phyloP scores from a whole-genome alignment of 306 rosid species.

The Begonia peltatifolia region DNA sequence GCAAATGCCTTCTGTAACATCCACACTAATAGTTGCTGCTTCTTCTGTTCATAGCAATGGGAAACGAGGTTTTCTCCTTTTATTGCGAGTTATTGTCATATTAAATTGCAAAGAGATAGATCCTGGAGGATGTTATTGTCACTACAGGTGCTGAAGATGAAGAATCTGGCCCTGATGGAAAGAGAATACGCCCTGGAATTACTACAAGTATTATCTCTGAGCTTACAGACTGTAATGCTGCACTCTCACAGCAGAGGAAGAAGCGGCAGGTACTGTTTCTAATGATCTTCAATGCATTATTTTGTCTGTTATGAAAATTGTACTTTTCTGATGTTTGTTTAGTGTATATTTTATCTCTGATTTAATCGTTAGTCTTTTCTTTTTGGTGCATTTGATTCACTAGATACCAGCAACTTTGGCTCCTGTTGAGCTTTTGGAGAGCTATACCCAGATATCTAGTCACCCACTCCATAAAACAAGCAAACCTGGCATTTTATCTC shows the following conservation, averaged over 20 bases:
- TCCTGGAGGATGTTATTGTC: conserved; percentile 5
- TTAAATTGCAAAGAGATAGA: not conserved
- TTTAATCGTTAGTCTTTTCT: not conserved
- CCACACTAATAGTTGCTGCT: conserved; percentile 22
- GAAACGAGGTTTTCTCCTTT: conserved; percentile 44
- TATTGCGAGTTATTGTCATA: not conserved
- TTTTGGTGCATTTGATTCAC: not conserved
- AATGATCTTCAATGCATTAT: not conserved
- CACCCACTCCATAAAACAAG: conserved; percentile 91
- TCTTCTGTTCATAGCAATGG: conserved; percentile 59
- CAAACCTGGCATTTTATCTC: conserved; percentile 77
- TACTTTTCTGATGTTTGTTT: not conserved
- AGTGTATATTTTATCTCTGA: not conserved
- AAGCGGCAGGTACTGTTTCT: conserved; percentile 55
- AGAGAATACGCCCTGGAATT: conserved; percentile 58
- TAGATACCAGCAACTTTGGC: conserved; percentile 87
- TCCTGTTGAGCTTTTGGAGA: conserved; percentile 62
- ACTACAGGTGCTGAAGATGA: conserved; percentile 42
- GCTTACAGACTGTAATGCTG: conserved; percentile 73
- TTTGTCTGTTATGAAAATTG: not conserved
- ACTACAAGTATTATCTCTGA: conserved; percentile 45
- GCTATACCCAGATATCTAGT: conserved; percentile 90
- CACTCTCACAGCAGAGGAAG: conserved; percentile 84
- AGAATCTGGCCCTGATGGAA: conserved; percentile 49
- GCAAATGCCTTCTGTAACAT: conserved; percentile 32